Conservation (phyloP, 2,329 filamentous ascomycete species). For the Myriosclerotinia duriaeana region DNA sequence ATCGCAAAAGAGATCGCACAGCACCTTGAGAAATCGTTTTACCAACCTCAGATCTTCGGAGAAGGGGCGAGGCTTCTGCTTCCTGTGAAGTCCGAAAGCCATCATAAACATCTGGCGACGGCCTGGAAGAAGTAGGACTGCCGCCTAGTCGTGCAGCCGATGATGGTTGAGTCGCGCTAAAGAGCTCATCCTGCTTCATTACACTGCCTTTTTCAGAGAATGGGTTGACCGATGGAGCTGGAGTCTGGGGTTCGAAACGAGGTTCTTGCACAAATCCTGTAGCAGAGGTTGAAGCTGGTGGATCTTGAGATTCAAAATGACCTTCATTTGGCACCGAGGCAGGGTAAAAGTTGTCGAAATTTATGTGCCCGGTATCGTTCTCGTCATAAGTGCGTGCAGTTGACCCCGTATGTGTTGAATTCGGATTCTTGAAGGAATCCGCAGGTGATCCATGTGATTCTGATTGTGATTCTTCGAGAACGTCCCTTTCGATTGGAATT, state of each 20-base stretch:
- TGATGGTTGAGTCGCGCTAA: constrained; percentile 39
- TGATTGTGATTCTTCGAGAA: neutral
- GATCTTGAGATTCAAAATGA: constrained; percentile 32
- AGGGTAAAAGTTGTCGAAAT: constrained; percentile 26
- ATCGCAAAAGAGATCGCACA: constrained; percentile 26
- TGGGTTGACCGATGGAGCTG: constrained; percentile 37
- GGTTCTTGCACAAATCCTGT: constrained; percentile 1
- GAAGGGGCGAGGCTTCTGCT: constrained; percentile 32
- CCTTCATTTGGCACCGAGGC: constrained; percentile 15
- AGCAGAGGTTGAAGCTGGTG: constrained; percentile 11
- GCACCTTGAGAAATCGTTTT: constrained; percentile 27
- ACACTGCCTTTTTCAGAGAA: constrained; percentile 38
- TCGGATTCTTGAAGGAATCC: constrained; percentile 22
- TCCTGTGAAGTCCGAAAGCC: constrained; percentile 32
- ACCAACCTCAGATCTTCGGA: constrained; percentile 15
- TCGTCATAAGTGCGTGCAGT: constrained; percentile 36
- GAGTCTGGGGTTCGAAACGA: constrained; percentile 36
- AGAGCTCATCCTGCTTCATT: constrained; percentile 36
- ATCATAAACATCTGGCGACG: constrained; percentile 37
- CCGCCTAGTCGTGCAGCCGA: constrained; percentile 32
- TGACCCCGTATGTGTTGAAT: constrained; percentile 33
- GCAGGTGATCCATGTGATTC: neutral
- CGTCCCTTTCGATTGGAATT: neutral
- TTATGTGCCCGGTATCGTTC: constrained; percentile 36
- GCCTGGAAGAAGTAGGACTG: constrained; percentile 37